Evolutionary conservation across 108 stramenopile genomes (phyloP).

Genomic region (Cyclotella baltica): DNA sequence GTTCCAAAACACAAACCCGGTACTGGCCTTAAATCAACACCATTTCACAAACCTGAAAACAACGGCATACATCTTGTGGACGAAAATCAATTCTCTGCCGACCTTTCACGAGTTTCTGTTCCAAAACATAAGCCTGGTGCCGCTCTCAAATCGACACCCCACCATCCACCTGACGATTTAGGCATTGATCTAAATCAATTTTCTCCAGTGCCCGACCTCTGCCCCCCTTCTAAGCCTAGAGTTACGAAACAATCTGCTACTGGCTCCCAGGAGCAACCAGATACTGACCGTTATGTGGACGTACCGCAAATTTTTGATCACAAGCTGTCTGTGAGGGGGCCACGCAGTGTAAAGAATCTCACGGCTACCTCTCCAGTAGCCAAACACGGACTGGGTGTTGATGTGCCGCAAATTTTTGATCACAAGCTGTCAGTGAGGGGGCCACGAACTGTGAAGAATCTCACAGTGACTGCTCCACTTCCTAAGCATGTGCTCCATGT

Average conservation of each 20-base stretch:
- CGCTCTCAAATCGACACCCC: slow-evolving; percentile 2
- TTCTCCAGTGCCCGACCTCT: not conserved
- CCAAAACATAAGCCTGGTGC: not conserved
- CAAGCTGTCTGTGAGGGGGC: not conserved
- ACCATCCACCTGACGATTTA: not conserved
- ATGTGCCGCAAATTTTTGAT: slow-evolving; percentile 1
- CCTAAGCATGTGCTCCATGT: not conserved
- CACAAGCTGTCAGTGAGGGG: not conserved
- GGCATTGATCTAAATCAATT: slow-evolving; percentile 1
- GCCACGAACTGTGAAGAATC: not conserved
- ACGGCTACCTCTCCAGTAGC: not conserved
- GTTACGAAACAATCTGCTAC: not conserved
- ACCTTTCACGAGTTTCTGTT: not conserved
- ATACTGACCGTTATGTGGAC: not conserved
- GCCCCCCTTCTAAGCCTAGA: slow-evolving; percentile 8
- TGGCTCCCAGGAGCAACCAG: not conserved
- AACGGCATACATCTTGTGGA: not conserved
- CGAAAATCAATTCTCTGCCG: slow-evolving; percentile 6
- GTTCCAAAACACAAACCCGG: not conserved
- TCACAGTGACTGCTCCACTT: not conserved
- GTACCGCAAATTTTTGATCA: slow-evolving; percentile 1
- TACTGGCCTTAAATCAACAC: not conserved
- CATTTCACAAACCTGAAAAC: not conserved
- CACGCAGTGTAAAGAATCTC: slow-evolving; percentile 1
- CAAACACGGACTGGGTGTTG: not conserved